Conservation (phyloP, 2,329 filamentous ascomycete species). For the Davidsoniella eucalypti region DNA sequence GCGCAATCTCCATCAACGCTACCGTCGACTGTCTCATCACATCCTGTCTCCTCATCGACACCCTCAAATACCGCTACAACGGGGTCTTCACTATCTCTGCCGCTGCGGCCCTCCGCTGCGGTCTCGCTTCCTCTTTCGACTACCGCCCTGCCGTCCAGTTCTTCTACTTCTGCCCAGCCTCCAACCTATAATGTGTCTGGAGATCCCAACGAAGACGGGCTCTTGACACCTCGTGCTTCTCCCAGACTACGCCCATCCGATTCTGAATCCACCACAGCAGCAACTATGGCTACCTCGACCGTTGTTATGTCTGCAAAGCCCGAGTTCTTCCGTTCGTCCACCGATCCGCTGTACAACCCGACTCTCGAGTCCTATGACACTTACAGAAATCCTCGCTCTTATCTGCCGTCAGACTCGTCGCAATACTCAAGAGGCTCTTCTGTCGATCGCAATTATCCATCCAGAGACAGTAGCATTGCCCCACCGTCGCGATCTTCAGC, state of each 20-base stretch:
- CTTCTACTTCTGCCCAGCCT: constrained; percentile 1
- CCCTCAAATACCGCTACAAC: constrained; percentile 2
- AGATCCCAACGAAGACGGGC: constrained; percentile 9
- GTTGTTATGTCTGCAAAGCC: constrained; percentile 3
- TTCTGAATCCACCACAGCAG: constrained; percentile 4
- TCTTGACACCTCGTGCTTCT: constrained; percentile 10
- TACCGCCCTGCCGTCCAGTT: background rate
- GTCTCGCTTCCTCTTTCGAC: background rate
- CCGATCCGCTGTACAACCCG: constrained; percentile 24
- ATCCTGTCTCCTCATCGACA: background rate
- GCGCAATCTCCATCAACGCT: background rate
- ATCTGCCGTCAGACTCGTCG: background rate
- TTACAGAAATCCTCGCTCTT: constrained; percentile 4
- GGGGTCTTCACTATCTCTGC: constrained; percentile 8
- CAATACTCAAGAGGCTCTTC: constrained; percentile 4
- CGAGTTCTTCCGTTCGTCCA: constrained; percentile 23
- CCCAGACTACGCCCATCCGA: constrained; percentile 4
- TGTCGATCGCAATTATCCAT: constrained; percentile 2
- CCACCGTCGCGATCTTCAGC: background rate
- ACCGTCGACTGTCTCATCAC: background rate
- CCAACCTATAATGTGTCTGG: constrained; percentile 6
- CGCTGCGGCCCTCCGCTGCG: constrained; percentile 3
- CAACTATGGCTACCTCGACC: constrained; percentile 12
- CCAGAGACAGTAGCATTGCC: constrained; percentile 9
- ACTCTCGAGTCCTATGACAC: constrained; percentile 15